Base-by-base conservation (phyloP, 495 filamentous ascomycete species). In the Chaetomidium leptoderma region DNA sequence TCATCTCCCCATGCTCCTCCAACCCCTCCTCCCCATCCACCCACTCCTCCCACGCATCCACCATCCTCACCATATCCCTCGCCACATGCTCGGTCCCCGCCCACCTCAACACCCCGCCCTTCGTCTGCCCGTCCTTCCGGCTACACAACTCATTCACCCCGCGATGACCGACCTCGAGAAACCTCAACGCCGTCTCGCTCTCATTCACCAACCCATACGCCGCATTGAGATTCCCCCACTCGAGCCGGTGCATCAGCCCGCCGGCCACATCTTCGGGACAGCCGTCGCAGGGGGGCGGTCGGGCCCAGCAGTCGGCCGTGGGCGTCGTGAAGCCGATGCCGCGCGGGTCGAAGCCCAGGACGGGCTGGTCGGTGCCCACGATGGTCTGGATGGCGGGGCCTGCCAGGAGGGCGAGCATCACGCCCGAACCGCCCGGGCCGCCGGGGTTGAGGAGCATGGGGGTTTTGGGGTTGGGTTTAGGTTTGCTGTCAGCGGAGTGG, bases 261-360 rank as follows among this genome's bases (percentile, higher is more conserved):
- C 1, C 6, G 1, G 10, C 30, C 16, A 16, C 35, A 24, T 62
- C 55, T n/a, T n/a, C n/a, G n/a, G n/a, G n/a, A n/a, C n/a, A n/a
- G n/a, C n/a, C n/a, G n/a, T 23, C 29, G 19, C 30, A 13, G 7
- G 4, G 30, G 1, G 47, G 55, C 19, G 51, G 59, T 17, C n/a
- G n/a, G 0, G 63, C 63, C 63, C 76, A 78, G 60, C 73, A 78
- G 26, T 66, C 70, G 3, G 74, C 71, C 4, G 7, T 8, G 4
- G 76, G 76, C 5, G 59, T 66, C 3, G 73, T 71, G 42, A 66
- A 71, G 16, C 70, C 72, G 0, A 78, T 63, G 4, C 76, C 74
- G 43, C 76, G 68, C 6, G 76, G 76, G 29, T 78, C 74, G 42
- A 77, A 78, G n/a, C 71, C 70, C 24, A 78, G 58, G 19, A 78